These are phyloP conservation scores for Sesbania bispinosa DNA, from an alignment of 306 rosid genomes.

Conservation along the genomic window DNA sequence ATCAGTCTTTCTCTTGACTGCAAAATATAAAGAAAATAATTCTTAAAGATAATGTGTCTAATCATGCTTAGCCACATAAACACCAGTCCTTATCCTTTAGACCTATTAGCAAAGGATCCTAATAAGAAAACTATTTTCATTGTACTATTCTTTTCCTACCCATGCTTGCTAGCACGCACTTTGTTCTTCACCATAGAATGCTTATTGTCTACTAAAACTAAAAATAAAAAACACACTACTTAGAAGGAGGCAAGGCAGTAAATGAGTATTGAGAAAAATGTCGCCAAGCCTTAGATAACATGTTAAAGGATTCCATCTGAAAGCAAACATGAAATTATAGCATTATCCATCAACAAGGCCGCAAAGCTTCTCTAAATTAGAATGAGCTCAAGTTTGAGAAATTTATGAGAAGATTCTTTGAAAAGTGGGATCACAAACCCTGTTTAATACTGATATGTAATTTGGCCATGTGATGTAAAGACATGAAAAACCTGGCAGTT, in stretches of 20 bases:
- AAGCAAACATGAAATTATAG: neutral
- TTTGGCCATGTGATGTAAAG: neutral
- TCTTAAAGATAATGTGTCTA: constrained; percentile 1
- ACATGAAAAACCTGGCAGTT: neutral
- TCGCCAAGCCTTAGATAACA: neutral
- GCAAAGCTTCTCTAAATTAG: neutral
- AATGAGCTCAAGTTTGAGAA: neutral
- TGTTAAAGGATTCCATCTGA: neutral
- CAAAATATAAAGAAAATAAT: constrained; percentile 29
- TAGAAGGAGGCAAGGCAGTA: neutral
- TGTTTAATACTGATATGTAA: neutral
- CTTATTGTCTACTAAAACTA: neutral
- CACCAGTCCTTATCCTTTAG: neutral
- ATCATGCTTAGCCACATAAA: constrained; percentile 9
- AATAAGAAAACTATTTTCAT: neutral
- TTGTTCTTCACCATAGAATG: constrained; percentile 1
- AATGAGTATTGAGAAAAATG: neutral
- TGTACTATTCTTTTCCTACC: constrained; percentile 2
- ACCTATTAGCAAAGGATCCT: neutral
- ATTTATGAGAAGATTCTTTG: neutral
- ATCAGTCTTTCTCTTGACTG: constrained; percentile 88
- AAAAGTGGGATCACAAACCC: neutral
- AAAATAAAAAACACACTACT: neutral
- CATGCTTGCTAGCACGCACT: neutral
- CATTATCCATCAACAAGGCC: neutral